Conservation (phyloP, 345 rosid genomes). For the Clarkia xantiana region DNA sequence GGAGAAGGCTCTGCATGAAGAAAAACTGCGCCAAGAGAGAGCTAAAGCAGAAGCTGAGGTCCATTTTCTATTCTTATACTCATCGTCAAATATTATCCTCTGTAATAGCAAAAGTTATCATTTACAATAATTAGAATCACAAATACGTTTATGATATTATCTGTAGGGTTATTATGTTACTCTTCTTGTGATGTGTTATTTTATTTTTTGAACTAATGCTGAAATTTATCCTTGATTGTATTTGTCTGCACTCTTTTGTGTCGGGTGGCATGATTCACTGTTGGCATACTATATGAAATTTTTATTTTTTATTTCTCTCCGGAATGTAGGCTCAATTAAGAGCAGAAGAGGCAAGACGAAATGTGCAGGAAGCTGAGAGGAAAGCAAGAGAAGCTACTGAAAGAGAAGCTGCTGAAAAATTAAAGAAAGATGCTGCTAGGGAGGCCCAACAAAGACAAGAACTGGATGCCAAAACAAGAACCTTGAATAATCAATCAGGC, state of each 20-base stretch:
- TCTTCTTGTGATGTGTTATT: too few species aligned
- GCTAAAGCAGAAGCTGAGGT: constrained; percentile 88
- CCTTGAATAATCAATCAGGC: constrained; percentile 1
- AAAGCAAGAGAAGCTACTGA: constrained; percentile 52
- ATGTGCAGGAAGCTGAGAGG: constrained; percentile 54
- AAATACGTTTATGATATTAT: too few species aligned
- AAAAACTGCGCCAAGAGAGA: constrained; percentile 65
- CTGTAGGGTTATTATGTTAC: too few species aligned
- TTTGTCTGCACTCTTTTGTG: background rate
- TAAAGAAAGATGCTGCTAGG: constrained; percentile 15
- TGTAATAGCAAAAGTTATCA: too few species aligned
- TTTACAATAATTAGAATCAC: too few species aligned
- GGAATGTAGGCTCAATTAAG: constrained; percentile 26
- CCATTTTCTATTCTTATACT: constrained; percentile 11
- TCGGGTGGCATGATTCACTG: background rate
- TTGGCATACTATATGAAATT: background rate
- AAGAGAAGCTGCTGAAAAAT: constrained; percentile 33
- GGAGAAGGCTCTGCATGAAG: constrained; percentile 71
- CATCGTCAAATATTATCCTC: background rate
- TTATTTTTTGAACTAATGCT: too few species aligned
- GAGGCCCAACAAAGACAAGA: constrained; percentile 19
- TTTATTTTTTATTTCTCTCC: too few species aligned
- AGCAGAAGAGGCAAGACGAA: constrained; percentile 65
- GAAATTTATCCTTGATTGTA: too few species aligned
- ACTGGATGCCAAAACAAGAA: constrained; percentile 1